A percentile compares a stretch with the other conserved stretches of the same genome.
phyloP scores from a whole-genome alignment of 2,329 filamentous ascomycete species.

The Neospermospora avenae region DNA sequence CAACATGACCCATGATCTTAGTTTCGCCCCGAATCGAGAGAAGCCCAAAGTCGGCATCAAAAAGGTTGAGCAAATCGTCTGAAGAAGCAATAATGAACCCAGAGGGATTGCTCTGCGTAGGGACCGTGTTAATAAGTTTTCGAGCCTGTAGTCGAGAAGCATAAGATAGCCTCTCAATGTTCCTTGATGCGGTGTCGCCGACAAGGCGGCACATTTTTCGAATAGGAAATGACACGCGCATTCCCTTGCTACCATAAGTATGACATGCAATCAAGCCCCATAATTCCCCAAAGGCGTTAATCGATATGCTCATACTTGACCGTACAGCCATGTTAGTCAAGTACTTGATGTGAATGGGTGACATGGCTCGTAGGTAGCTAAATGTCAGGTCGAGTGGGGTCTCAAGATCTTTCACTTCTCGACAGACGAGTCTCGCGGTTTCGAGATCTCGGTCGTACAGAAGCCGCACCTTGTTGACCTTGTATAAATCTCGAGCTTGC shows the following conservation, averaged over 20 bases:
- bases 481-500: slow-evolving; percentile 86
- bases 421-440: slow-evolving; percentile 78
- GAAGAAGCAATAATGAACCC: slow-evolving; percentile 90
- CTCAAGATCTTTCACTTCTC: slow-evolving; percentile 69
- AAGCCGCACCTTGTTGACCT: slow-evolving; percentile 82
- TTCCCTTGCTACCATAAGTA: slow-evolving; percentile 71
- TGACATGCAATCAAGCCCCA: slow-evolving; percentile 91
- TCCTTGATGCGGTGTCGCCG: slow-evolving; percentile 80
- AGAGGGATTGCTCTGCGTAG: slow-evolving; percentile 76
- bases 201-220: slow-evolving; percentile 88
- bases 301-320: slow-evolving; percentile 93
- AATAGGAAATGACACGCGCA: slow-evolving; percentile 90
- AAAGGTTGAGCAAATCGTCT: slow-evolving; percentile 77
- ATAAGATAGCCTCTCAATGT: slow-evolving; percentile 84
- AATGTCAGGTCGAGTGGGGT: slow-evolving; percentile 66
- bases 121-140: slow-evolving; percentile 82
- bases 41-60: slow-evolving; percentile 83
- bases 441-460: slow-evolving; percentile 81
- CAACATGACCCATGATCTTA: slow-evolving; percentile 73
- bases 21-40: slow-evolving; percentile 85
- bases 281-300: slow-evolving; percentile 79
- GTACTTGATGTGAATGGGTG: slow-evolving; percentile 85
- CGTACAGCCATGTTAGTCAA: slow-evolving; percentile 84
- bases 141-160: slow-evolving; percentile 79
- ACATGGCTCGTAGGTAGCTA: slow-evolving; percentile 85